Conservation (phyloP, 768 basidiomycete genomes). For the Boletus subcaerulescens region DNA sequence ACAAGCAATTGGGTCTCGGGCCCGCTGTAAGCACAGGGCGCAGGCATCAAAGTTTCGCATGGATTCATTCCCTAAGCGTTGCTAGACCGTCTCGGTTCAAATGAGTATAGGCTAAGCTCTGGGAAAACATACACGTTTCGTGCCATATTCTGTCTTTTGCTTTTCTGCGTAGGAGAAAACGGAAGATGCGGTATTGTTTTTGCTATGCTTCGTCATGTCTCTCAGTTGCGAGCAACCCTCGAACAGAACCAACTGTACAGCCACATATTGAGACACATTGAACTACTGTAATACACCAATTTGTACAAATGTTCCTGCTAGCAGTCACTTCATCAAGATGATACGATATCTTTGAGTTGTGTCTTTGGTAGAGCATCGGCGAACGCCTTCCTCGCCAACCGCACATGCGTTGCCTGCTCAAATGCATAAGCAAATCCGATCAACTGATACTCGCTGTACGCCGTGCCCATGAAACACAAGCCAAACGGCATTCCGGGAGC, state of each 20-base stretch:
- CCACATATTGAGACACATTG: background rate
- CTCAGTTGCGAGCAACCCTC: no score
- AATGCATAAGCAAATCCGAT: constrained; percentile 45
- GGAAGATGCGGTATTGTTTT: constrained; percentile 86
- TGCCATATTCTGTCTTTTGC: constrained; percentile 77
- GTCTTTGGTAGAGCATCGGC: constrained; percentile 55
- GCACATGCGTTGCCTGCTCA: constrained; percentile 54
- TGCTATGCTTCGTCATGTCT: constrained; percentile 83
- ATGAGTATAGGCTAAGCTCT: background rate
- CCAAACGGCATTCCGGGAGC: constrained; percentile 43
- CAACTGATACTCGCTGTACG: constrained; percentile 43
- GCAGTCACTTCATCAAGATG: background rate
- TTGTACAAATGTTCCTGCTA: no score
- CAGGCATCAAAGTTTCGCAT: constrained; percentile 93
- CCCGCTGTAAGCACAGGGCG: constrained; percentile 79
- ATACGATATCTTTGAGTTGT: constrained; percentile 38
- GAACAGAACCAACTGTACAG: background rate
- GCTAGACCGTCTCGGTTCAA: constrained; percentile 18
- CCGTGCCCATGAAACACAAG: constrained; percentile 43
- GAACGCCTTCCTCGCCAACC: constrained; percentile 47
- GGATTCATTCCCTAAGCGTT: constrained; percentile 73
- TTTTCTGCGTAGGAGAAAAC: constrained; percentile 90
- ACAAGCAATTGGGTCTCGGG: constrained; percentile 82
- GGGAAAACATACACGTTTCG: constrained; percentile 54
- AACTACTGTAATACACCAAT: background rate